Percentiles rank a stretch among this genome's conserved stretches.
Conservation (phyloP, 345 rosid species). For the Rhizophora apiculata region DNA sequence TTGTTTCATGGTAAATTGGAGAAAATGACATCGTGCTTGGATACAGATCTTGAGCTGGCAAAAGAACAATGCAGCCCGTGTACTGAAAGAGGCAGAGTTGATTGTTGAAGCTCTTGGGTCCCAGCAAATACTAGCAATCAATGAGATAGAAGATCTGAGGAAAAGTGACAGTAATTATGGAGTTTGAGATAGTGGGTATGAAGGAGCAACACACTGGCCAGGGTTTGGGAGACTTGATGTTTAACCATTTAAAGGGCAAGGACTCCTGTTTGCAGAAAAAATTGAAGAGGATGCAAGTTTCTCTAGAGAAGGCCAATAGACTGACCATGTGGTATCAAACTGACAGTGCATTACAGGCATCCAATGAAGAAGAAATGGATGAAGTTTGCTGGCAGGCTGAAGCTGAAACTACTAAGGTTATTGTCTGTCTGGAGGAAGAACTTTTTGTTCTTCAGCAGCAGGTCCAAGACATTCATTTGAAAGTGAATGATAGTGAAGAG, state of each 20-base stretch:
- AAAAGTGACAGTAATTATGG: conserved; percentile 45
- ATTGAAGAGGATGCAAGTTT: conserved; percentile 76
- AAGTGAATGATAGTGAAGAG: conserved; percentile 52
- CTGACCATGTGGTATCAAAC: conserved; percentile 63
- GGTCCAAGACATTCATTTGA: conserved; percentile 56
- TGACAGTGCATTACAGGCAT: conserved; percentile 54
- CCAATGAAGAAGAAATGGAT: conserved; percentile 72
- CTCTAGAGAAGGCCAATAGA: conserved; percentile 80
- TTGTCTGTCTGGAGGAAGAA: conserved; percentile 82
- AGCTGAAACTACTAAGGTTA: conserved; percentile 85
- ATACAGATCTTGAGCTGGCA: conserved; percentile 51
- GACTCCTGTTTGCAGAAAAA: conserved; percentile 44
- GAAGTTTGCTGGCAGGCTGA: conserved; percentile 66
- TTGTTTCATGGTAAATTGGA: conserved; percentile 43
- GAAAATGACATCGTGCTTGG: conserved; percentile 41
- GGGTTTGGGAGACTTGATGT: conserved; percentile 41
- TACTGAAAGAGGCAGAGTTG: conserved; percentile 58
- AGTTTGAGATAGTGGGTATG: conserved; percentile 48
- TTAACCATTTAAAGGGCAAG: conserved; percentile 24
- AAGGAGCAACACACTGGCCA: conserved; percentile 46
- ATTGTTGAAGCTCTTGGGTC: conserved; percentile 80
- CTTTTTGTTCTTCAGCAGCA: conserved; percentile 78
- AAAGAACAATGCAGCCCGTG: conserved; percentile 37
- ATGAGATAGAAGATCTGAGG: conserved; percentile 62
- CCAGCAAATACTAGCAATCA: conserved; percentile 59